Base-by-base conservation (phyloP, 331 rosid species). In the Phaseolus coccineus region DNA sequence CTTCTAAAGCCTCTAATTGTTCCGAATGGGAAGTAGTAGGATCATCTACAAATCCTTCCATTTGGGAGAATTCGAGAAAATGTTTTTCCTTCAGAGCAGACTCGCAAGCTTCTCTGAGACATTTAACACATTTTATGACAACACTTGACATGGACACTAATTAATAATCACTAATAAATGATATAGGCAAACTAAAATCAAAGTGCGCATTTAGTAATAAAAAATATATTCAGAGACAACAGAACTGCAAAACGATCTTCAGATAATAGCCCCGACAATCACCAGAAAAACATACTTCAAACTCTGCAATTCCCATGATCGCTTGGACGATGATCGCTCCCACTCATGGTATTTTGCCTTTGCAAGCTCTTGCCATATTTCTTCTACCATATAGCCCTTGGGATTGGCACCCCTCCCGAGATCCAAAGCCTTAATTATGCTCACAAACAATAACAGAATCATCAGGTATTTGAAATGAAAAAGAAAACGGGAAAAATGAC, bases 311-410 rank as follows among this genome's bases (percentile, higher is more conserved):
- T 91, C 97, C 97, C 98, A 96, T 1, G 94, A 81, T 62, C 90
- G 87, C 33, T 74, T 48, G 77, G 93, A 69, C 1, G 97, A 96
- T 35, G 84, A 73, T 47, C 42, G 84, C 78, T 96, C 98, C 99
- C 99, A 96, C 77, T 93, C 94, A 69, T 28, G 39, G 89, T 90
- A 96, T 84, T 90, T 96, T 53, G 99, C 99, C 73, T 82, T 91
- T 15, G 97, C 87, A 28, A 96, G 91, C 84, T 88, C 99, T 87
- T 89, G 89, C 98, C 99, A 96, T 84, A 96, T 91, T 78, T 90
- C 93, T 77, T 96, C 99, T 51, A 91, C 96, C 87, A 91, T 91
- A 79, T 91, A 87, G 61, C 92, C 88, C 33, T 89, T 81, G 13
- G 91, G 96, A 55, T 91, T 59, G 50, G 94, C 97, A 68, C 96